phyloP scores from a whole-genome alignment of 345 rosid genomes.

The Pugionium dolabratum region DNA sequence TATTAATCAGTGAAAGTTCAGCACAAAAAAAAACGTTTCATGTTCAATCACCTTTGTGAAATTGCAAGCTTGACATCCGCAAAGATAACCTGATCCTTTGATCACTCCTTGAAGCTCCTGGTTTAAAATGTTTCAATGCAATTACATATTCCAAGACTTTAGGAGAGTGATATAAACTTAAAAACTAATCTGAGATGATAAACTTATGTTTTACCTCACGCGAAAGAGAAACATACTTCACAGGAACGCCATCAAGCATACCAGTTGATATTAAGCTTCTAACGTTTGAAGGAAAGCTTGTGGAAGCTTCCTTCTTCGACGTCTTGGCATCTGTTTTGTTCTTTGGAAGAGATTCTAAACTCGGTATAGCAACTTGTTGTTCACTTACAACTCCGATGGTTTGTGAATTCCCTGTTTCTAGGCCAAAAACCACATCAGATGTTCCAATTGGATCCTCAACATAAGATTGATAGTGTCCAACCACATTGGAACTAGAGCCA shows the following conservation, averaged over 20 bases:
- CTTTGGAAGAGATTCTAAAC: conserved; percentile 52
- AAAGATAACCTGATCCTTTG: conserved; percentile 91
- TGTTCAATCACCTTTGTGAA: conserved; percentile 55
- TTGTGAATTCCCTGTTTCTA: conserved; percentile 45
- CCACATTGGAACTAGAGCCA: conserved; percentile 46
- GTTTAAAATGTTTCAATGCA: conserved; percentile 15
- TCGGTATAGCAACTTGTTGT: conserved; percentile 42
- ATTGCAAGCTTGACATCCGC: conserved; percentile 81
- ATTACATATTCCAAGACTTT: conserved; percentile 7
- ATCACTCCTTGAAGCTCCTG: conserved; percentile 80
- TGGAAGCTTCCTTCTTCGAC: conserved; percentile 72
- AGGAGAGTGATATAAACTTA: not conserved
- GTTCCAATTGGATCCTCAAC: conserved; percentile 47
- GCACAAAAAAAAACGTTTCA: not conserved
- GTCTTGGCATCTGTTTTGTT: conserved; percentile 58
- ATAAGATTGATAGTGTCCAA: conserved; percentile 51
- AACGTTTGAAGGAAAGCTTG: conserved; percentile 92
- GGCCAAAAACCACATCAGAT: conserved; percentile 45
- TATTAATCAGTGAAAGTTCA: conserved; percentile 7
- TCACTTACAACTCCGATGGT: conserved; percentile 37
- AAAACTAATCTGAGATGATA: not conserved
- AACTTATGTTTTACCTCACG: conserved; percentile 63
- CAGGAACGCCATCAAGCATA: conserved; percentile 90
- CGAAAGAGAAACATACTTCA: conserved; percentile 74
- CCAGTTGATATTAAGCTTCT: conserved; percentile 92